These are phyloP conservation scores for Crithidia sp. DNA, from an alignment of 208 protist species.

Conservation along the genomic window DNA sequence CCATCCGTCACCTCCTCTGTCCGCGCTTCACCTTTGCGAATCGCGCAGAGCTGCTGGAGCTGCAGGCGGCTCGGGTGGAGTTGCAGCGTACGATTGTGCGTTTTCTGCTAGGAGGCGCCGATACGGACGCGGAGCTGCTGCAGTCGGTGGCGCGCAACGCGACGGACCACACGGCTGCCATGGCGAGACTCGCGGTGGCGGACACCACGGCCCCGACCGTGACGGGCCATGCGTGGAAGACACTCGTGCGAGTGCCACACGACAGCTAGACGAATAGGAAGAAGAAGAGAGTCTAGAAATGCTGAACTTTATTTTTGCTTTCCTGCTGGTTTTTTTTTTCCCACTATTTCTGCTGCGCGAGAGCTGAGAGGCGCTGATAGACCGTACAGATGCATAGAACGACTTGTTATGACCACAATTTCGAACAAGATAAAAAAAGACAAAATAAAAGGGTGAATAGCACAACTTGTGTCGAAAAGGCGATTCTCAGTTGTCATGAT, in stretches of 20 bases:
- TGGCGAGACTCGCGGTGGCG: constrained; percentile 25
- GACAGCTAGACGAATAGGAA: not conserved
- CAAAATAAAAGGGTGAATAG: no score
- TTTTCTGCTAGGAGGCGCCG: constrained; percentile 16
- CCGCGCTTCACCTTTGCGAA: constrained; percentile 78
- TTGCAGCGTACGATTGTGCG: constrained; percentile 52
- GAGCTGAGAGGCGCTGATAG: no score
- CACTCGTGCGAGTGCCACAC: constrained; percentile 20
- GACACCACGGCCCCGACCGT: not conserved
- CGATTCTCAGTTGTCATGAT: no score
- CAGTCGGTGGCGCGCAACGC: not conserved
- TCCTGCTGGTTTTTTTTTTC: constrained; percentile 5
- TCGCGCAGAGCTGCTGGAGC: constrained; percentile 53
- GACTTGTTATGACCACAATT: no score
- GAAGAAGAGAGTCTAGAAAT: not conserved
- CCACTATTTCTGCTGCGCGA: no score
- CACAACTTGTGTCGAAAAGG: no score
- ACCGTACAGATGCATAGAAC: no score
- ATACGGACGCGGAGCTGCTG: constrained; percentile 15
- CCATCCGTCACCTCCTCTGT: constrained; percentile 64
- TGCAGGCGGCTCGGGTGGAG: constrained; percentile 58
- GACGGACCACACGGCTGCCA: constrained; percentile 21
- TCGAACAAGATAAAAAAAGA: no score
- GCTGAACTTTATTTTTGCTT: not conserved
- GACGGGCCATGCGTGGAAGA: constrained; percentile 31